Evolutionary conservation across 2,329 filamentous ascomycete genomes (phyloP).

Genomic region (Ophiostoma australiae): DNA sequence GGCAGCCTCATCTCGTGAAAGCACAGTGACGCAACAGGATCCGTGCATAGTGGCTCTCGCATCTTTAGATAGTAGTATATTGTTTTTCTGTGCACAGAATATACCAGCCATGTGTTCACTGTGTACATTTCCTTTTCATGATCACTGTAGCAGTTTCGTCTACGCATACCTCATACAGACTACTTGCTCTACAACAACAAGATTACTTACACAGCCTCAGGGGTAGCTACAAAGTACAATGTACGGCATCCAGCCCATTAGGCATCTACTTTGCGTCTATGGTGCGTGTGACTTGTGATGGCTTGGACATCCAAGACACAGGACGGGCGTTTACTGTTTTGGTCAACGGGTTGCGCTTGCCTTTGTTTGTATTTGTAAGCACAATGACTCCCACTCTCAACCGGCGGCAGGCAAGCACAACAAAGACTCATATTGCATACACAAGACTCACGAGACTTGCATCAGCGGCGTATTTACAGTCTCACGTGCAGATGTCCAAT

Average conservation of each 20-base stretch:
- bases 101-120: no score
- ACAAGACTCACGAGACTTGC: not conserved
- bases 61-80: no score
- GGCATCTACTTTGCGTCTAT: not conserved
- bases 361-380: not conserved
- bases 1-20: not conserved
- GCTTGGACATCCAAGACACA: not conserved
- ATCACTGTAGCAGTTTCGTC: no score
- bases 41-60: not conserved
- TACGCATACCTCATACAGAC: not conserved
- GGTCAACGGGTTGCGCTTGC: not conserved
- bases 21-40: not conserved
- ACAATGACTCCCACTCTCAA: not conserved
- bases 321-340: not conserved
- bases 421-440: not conserved
- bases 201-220: conserved; percentile 1
- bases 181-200: not conserved
- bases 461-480: not conserved
- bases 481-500: conserved; percentile 1
- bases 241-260: not conserved
- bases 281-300: not conserved
- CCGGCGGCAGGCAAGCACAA: conserved; percentile 5
- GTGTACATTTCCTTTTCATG: no score
- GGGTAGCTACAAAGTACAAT: not conserved
- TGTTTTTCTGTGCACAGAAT: not conserved